Base-by-base conservation (phyloP, 2,329 filamentous ascomycete genomes). In the Diaporthe citri region DNA sequence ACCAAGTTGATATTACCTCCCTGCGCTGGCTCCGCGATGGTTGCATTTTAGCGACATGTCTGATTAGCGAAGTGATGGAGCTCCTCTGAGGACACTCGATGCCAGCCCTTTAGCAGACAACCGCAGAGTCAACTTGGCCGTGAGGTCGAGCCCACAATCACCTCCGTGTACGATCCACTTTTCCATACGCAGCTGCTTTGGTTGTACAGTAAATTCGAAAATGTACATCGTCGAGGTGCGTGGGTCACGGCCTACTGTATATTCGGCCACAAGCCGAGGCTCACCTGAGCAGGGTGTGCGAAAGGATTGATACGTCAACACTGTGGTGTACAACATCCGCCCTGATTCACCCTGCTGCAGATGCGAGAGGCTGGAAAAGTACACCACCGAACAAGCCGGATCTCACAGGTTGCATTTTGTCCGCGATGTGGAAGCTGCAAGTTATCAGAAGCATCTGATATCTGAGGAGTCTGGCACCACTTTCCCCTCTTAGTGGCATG, bases 401-500 rank as follows among this genome's bases (percentile, higher is more conserved):
- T 41, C 64, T 69, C 64, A 28, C 55, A 34, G 48, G 64, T 70
- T 57, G 43, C 43, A 46, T 28, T 28, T 57, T 43, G 31, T 31
- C 51, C 25, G n/a, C 28, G 25, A 57, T 41, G 41, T 52, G 39
- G 62, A 34, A 57, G 66, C 51, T 66, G 73, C 31, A 74, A 64
- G 36, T 36, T 43, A 48, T 51, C 56, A 74, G 52, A 67, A 73
- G 69, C 73, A 60, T 75, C 69, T 75, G 73, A 72, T 72, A 66
- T 72, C 36, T 70, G 48, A 70, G 46, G 9, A 70, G 56, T 66
- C 62, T 73, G 69, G 62, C 75, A 75, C 73, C 75, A 75, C 73
- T 59, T 66, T 64, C 69, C 62, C 73, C 73, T 75, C 69, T 41
- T 57, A 57, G 51, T 76, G 75, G 69, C 75, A 66, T 76, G 75